phyloP scores from a whole-genome alignment of 176 grass and related monocot genomes.

The Zoysia pacifica region DNA sequence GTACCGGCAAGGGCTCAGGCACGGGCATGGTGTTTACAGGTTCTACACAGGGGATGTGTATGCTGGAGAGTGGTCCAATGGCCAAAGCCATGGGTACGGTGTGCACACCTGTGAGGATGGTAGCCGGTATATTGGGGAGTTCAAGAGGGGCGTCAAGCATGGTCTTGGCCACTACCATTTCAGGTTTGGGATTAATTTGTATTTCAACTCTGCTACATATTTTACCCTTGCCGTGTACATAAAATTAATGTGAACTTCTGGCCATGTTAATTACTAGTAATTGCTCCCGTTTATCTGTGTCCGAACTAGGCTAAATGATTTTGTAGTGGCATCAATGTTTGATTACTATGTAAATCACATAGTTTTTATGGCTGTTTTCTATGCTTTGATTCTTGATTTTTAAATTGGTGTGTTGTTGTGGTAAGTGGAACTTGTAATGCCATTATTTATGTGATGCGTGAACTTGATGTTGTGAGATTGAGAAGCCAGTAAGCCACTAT shows the following conservation, averaged over 20 bases:
- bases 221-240: constrained; percentile 20
- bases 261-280: constrained; percentile 8
- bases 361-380: not conserved
- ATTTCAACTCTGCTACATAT: constrained; percentile 23
- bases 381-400: not conserved
- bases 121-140: constrained; percentile 94
- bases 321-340: not conserved
- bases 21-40: constrained; percentile 85
- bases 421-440: not conserved
- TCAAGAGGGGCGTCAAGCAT: constrained; percentile 98
- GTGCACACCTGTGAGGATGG: constrained; percentile 97
- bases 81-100: constrained; percentile 90
- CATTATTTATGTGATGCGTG: not conserved
- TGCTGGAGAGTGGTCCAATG: constrained; percentile 96
- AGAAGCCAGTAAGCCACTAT: not conserved
- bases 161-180: constrained; percentile 98
- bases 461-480: constrained; percentile 23
- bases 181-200: constrained; percentile 56
- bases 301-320: not conserved
- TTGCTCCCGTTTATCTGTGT: not conserved
- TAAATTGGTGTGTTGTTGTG: not conserved
- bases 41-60: constrained; percentile 98
- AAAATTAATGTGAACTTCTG: not conserved
- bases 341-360: not conserved
- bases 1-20: constrained; percentile 87